Conservation (phyloP, 2,329 filamentous ascomycete species). For the Chaetomiaceae sp. region DNA sequence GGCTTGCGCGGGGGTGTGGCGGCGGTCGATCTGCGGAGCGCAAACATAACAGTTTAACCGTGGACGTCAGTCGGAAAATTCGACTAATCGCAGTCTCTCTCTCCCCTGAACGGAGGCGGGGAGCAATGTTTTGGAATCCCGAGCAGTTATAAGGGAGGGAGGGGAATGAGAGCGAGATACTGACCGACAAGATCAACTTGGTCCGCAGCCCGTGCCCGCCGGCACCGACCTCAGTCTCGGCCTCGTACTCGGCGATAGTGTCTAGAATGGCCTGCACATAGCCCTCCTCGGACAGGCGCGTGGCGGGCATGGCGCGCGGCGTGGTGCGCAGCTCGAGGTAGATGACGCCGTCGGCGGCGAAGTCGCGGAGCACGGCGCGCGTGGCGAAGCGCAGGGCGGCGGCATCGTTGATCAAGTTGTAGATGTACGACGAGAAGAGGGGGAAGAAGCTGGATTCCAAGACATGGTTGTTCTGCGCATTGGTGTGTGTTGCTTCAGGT, state of each 20-base stretch:
- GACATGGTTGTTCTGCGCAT: no score
- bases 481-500: background rate
- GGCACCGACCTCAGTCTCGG: constrained; percentile 23
- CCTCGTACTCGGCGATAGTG: constrained; percentile 49
- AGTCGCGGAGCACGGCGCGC: constrained; percentile 57
- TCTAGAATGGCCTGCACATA: constrained; percentile 63
- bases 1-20: constrained; percentile 53
- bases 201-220: constrained; percentile 45
- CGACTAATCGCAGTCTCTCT: no score
- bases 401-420: constrained; percentile 62
- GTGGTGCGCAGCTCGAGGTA: constrained; percentile 80
- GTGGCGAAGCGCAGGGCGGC: constrained; percentile 57
- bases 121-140: no score
- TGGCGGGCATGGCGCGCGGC: constrained; percentile 54
- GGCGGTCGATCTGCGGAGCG: constrained; percentile 64
- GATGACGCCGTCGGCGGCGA: constrained; percentile 62
- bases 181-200: constrained; percentile 59
- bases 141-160: background rate
- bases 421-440: constrained; percentile 73
- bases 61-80: no score
- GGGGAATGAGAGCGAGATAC: no score
- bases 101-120: no score
- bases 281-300: constrained; percentile 50
- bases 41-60: no score
- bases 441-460: constrained; percentile 59